These are phyloP conservation scores for Saraca asoca DNA, from an alignment of 331 rosid genomes.

Conservation along the genomic window DNA sequence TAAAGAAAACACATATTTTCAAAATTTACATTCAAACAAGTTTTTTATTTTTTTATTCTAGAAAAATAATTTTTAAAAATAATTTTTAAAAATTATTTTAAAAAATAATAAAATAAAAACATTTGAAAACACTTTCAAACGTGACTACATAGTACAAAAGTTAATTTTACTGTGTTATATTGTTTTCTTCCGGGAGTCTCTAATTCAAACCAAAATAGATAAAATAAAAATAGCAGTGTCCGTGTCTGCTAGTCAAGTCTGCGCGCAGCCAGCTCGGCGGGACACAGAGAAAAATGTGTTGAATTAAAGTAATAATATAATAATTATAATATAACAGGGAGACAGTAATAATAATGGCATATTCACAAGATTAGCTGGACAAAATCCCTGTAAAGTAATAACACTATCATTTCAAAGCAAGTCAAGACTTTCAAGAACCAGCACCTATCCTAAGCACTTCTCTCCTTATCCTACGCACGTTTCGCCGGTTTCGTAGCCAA, in stretches of 20 bases:
- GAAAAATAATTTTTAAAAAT: too few species aligned
- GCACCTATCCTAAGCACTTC: constrained; percentile 48
- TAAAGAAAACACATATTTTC: too few species aligned
- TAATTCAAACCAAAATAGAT: too few species aligned
- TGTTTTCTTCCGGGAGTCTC: too few species aligned
- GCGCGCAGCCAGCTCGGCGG: constrained; percentile 20
- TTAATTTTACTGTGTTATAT: too few species aligned
- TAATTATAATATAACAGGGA: too few species aligned
- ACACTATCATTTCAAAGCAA: constrained; percentile 23
- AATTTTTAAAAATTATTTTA: too few species aligned
- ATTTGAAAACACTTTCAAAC: too few species aligned
- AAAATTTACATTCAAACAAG: too few species aligned
- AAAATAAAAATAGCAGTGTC: background rate
- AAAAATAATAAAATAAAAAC: too few species aligned
- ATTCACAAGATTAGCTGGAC: constrained; percentile 19
- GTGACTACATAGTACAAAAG: too few species aligned
- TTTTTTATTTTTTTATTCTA: too few species aligned
- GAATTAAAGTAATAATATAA: background rate
- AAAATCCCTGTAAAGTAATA: constrained; percentile 16
- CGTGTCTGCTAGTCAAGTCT: constrained; percentile 13
- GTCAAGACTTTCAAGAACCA: constrained; percentile 30
- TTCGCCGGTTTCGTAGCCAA: constrained; percentile 41
- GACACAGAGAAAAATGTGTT: background rate
- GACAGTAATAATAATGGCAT: background rate
- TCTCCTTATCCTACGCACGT: constrained; percentile 48